A percentile compares a stretch with the other conserved stretches of the same genome.
phyloP scores from a whole-genome alignment of 176 grass and related monocot species.

The Tillandsia fasciculata region DNA sequence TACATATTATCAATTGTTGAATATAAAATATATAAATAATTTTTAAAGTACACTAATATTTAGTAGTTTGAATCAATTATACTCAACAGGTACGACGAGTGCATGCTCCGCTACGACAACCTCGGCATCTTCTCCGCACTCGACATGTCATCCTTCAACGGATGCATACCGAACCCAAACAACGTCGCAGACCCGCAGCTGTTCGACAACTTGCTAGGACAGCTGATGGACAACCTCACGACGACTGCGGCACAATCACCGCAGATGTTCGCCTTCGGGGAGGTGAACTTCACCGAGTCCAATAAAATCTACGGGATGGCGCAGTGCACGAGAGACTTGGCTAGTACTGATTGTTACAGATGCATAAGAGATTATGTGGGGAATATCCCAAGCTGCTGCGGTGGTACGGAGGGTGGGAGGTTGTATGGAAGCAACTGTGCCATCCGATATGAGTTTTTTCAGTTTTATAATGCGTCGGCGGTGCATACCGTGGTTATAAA shows the following conservation, averaged over 20 bases:
- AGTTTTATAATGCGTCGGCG: neutral
- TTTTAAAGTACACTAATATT: too few relatives aligned
- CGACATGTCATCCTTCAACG: neutral
- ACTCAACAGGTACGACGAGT: slow-evolving; percentile 13
- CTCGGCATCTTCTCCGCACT: slow-evolving; percentile 20
- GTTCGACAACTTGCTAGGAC: slow-evolving; percentile 3
- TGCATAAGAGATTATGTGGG: slow-evolving; percentile 9
- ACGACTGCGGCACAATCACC: slow-evolving; percentile 8
- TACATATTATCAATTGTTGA: too few relatives aligned
- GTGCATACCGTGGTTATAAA: too few relatives aligned
- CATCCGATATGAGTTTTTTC: slow-evolving; percentile 7
- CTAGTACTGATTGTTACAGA: slow-evolving; percentile 17
- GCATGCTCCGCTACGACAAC: slow-evolving; percentile 33
- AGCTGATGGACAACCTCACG: slow-evolving; percentile 26
- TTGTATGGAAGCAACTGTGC: neutral
- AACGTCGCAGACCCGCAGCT: slow-evolving; percentile 8
- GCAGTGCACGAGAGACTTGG: slow-evolving; percentile 49
- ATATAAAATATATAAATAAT: too few relatives aligned
- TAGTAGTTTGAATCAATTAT: too few relatives aligned
- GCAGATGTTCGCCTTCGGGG: slow-evolving; percentile 25
- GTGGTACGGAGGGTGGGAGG: neutral
- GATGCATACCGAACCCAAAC: rapidly evolving
- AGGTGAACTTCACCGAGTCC: neutral
- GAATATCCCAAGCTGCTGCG: neutral
- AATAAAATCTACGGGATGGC: slow-evolving; percentile 30